Conservation (phyloP, 2,329 filamentous ascomycete genomes). For the Onygenales sp. region DNA sequence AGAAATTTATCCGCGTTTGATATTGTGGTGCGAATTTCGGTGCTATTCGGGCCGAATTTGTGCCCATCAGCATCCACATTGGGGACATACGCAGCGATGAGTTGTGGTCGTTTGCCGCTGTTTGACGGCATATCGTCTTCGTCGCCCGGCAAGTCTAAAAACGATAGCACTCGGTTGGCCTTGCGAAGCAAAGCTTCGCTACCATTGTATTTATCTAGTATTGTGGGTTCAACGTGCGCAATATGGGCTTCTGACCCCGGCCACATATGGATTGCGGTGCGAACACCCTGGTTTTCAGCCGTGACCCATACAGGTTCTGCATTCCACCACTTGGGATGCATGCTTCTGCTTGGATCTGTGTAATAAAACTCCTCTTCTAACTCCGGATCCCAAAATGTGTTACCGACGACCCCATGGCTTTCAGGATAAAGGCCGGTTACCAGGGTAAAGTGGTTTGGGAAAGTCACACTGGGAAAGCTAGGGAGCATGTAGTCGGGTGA, state of each 20-base stretch:
- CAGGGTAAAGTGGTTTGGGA: constrained; percentile 91
- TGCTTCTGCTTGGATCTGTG: constrained; percentile 63
- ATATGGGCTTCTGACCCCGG: constrained; percentile 89
- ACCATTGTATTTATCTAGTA: constrained; percentile 76
- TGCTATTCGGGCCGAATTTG: constrained; percentile 85
- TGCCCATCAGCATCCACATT: constrained; percentile 85
- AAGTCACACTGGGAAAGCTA: constrained; percentile 92
- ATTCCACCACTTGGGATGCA: constrained; percentile 87
- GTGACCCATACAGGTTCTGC: constrained; percentile 93
- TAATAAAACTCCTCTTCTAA: constrained; percentile 77
- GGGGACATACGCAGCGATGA: constrained; percentile 91
- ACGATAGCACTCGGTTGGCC: constrained; percentile 66
- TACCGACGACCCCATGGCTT: constrained; percentile 84
- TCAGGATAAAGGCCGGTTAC: constrained; percentile 89
- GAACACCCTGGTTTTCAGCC: constrained; percentile 71
- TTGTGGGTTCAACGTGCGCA: constrained; percentile 61
- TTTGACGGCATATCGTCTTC: constrained; percentile 41
- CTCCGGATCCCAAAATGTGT: constrained; percentile 84
- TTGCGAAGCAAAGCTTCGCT: constrained; percentile 66
- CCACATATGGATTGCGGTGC: constrained; percentile 94
- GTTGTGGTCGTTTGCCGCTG: constrained; percentile 61
- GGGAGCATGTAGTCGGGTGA: constrained; percentile 89
- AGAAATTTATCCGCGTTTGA: constrained; percentile 74
- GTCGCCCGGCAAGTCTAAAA: constrained; percentile 71
- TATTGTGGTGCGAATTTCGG: constrained; percentile 75